Conservation (phyloP, 345 rosid genomes). For the Boechera stricta region DNA sequence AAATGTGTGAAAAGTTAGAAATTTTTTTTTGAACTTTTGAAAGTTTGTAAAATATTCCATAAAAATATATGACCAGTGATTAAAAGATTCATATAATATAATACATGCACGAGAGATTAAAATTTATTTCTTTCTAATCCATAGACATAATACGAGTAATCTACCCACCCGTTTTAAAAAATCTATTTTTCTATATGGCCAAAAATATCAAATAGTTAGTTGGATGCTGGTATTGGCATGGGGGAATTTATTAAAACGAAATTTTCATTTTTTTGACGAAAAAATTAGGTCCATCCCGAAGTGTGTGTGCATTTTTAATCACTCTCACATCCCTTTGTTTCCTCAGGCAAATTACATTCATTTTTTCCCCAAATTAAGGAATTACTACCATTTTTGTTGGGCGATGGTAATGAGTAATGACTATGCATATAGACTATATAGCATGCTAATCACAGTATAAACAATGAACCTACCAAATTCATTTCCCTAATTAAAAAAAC, state of each 20-base stretch:
- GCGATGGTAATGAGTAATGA: not conserved
- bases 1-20: too few relatives aligned
- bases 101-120: not conserved
- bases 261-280: constrained; percentile 22
- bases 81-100: not conserved
- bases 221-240: constrained; percentile 31
- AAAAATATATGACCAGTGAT: not conserved
- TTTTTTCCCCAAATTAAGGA: not conserved
- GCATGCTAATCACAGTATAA: not conserved
- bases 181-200: constrained; percentile 10
- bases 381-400: not conserved
- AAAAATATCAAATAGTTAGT: constrained; percentile 37
- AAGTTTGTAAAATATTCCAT: too few relatives aligned
- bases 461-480: not conserved
- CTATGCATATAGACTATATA: not conserved
- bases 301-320: constrained; percentile 22
- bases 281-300: constrained; percentile 29
- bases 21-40: too few relatives aligned
- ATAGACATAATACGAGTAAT: not conserved
- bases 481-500: too few relatives aligned
- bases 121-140: not conserved
- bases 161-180: not conserved
- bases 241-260: constrained; percentile 4
- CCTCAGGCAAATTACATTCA: constrained; percentile 12
- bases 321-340: constrained; percentile 21